These are phyloP conservation scores for Phytophthora citrophthora DNA, from an alignment of 352 stramenopile genomes.

Conservation along the genomic window DNA sequence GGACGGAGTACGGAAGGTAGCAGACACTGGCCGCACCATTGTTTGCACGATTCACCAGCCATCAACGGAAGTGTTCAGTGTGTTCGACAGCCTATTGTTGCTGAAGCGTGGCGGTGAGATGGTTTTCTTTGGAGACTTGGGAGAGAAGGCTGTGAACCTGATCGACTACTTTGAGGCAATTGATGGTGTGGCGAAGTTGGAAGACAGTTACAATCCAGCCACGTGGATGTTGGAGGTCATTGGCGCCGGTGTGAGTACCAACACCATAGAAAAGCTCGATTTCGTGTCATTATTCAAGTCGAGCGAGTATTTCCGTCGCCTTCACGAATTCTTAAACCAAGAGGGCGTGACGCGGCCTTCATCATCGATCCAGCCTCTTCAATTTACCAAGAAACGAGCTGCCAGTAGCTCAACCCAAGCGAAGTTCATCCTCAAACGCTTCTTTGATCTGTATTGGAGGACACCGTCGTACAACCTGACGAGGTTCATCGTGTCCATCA, in stretches of 20 bases:
- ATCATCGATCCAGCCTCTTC: not conserved
- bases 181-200: conserved; percentile 52
- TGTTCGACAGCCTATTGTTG: conserved; percentile 21
- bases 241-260: conserved; percentile 37
- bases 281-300: conserved; percentile 11
- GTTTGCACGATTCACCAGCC: conserved; percentile 24
- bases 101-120: conserved; percentile 19
- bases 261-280: conserved; percentile 14
- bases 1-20: conserved; percentile 21
- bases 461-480: conserved; percentile 20
- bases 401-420: conserved; percentile 9
- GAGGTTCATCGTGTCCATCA: conserved; percentile 12
- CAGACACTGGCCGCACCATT: conserved; percentile 19
- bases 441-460: conserved; percentile 12
- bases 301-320: not conserved
- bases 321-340: conserved; percentile 1
- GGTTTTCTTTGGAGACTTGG: conserved; percentile 27
- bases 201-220: conserved; percentile 48
- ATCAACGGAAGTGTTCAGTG: conserved; percentile 10
- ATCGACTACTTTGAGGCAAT: conserved; percentile 71
- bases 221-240: conserved; percentile 31
- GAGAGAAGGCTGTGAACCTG: conserved; percentile 46
- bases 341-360: not conserved
- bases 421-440: conserved; percentile 11
- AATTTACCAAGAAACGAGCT: conserved; percentile 9